Base-by-base conservation (phyloP, 1,139 yeast genomes). In the Lodderomyces parapsilosis region DNA sequence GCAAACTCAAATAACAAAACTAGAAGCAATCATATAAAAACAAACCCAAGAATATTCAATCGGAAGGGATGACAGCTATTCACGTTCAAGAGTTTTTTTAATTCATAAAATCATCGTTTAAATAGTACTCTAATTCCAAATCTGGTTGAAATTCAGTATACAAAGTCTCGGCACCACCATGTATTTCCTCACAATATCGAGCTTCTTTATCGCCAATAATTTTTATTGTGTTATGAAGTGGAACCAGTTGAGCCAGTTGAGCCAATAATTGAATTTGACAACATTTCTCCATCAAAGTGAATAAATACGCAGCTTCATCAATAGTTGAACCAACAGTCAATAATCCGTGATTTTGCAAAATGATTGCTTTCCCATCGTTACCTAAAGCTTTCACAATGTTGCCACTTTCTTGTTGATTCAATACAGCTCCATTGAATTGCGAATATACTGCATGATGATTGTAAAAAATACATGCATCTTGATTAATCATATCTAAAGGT, bases 291-390 rank as follows among this genome's bases (percentile, higher is more conserved):
- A 82, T 67, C 47, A 84, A 66, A 0, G 83, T 75, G 60, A 80
- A 86, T 47, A 85, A 61, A 56, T 80, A 82, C 2, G 93, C 93
- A 3, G 95, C 94, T 65, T 86, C 95, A 56, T 86, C 95, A 10
- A 86, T 86, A 1, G 91, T 86, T 30, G 66, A 51, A 8, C 95
- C 96, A 4, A 83, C 87, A 1, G 95, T 86, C 51, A 87, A 62
- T 34, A 86, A 71, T n/a, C 95, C 95, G 58, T 87, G 95, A 64
- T 86, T 87, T 57, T 80, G 86, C 53, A 87, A 71, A 50, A 87
- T 83, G 23, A 82, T 76, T 4, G 78, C 86, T 31, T 51, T 51
- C 49, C 80, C 80, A 38, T 81, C 79, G 37, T 81, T 5, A 10
- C 91, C 93, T 40, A 85, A 63, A 1, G 90, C 82, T 38, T 67